Evolutionary conservation across 306 rosid genomes (phyloP), one percentile per base, ranked within the genome.

Genomic region (Lotus japonicus): DNA sequence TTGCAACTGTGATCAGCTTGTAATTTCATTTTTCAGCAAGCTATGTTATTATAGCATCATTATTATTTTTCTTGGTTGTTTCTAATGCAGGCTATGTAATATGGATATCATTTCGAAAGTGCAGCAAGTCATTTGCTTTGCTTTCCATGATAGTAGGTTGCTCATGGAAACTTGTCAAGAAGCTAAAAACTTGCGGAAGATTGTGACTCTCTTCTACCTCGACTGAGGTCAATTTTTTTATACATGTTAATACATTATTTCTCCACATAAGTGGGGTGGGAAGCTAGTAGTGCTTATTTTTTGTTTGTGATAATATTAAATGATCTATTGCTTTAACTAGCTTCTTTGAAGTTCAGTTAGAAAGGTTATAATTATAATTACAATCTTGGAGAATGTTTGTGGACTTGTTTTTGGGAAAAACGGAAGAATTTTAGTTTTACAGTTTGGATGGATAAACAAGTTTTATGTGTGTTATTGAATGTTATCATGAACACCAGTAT

Each of bases 121-220:
- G 72, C 99, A 91, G 64, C 99, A 95, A 85, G 96, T 95, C 69
- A 95, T 95, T 67, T 95, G 99, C 88, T 95, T 95, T 76, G 99
- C 96, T 10, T 95, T 95, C 77, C 99, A 95, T 72, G 99, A 95
- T 61, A 90, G 97, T 82, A 84, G 80, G 81, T 83, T 95, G 89
- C 95, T 95, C 54, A 91, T 95, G 99, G 97, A 95, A 87, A 95
- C 99, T 56, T 95, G 99, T 84, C 99, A 84, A 77, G 99, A 95
- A 78, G 99, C 99, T 3, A 91, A 88, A 83, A 87, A 87, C 80
- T 73, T 95, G 49, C 84, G 99, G 17, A 95, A 95, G 83, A 95
- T 95, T 55, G 99, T 95, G 72, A 95, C 99, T 11, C 96, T 95
- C 58, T 95, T 95, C 79, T 95, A 95, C 84, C 84, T 95, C 58